Evolutionary conservation across 495 filamentous ascomycete genomes (phyloP).

Genomic region (Echria macrotheca): DNA sequence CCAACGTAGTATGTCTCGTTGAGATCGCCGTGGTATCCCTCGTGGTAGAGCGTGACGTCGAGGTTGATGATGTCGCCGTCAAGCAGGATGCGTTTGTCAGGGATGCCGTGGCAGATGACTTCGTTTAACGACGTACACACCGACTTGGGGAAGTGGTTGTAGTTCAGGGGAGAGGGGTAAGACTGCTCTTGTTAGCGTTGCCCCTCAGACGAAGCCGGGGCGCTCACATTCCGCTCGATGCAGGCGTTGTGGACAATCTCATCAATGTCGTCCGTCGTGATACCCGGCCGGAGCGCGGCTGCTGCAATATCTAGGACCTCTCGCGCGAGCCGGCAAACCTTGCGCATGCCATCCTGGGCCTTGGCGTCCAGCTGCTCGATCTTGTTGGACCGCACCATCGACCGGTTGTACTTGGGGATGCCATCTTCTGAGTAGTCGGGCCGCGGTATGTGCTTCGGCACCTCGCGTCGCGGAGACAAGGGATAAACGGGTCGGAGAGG

Average conservation of each 20-base stretch:
- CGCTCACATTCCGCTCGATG: slow-evolving; percentile 77
- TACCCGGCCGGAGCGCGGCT: slow-evolving; percentile 70
- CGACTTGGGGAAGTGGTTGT: slow-evolving; percentile 94
- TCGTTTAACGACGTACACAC: slow-evolving; percentile 95
- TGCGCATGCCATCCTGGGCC: slow-evolving; percentile 81
- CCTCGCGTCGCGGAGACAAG: slow-evolving; percentile 62
- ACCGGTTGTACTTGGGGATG: slow-evolving; percentile 72
- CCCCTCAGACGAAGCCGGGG: no score
- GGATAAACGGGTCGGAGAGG: slow-evolving; percentile 83
- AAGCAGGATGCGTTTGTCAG: slow-evolving; percentile 68
- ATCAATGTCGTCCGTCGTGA: slow-evolving; percentile 96
- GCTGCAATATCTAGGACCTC: slow-evolving; percentile 94
- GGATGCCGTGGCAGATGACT: slow-evolving; percentile 92
- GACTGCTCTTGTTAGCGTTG: slow-evolving; percentile 52
- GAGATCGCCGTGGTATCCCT: slow-evolving; percentile 80
- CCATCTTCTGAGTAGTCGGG: slow-evolving; percentile 85
- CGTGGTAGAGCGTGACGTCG: slow-evolving; percentile 82
- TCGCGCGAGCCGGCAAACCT: slow-evolving; percentile 79
- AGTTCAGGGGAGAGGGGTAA: slow-evolving; percentile 95
- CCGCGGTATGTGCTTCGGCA: slow-evolving; percentile 75
- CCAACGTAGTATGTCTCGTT: slow-evolving; percentile 94
- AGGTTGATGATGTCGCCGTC: slow-evolving; percentile 90
- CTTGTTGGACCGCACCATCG: slow-evolving; percentile 63
- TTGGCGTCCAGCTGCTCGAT: slow-evolving; percentile 74
- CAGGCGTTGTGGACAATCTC: slow-evolving; percentile 95